Conservation (phyloP, 2,329 filamentous ascomycete genomes). For the Westerdykella aurantiaca region DNA sequence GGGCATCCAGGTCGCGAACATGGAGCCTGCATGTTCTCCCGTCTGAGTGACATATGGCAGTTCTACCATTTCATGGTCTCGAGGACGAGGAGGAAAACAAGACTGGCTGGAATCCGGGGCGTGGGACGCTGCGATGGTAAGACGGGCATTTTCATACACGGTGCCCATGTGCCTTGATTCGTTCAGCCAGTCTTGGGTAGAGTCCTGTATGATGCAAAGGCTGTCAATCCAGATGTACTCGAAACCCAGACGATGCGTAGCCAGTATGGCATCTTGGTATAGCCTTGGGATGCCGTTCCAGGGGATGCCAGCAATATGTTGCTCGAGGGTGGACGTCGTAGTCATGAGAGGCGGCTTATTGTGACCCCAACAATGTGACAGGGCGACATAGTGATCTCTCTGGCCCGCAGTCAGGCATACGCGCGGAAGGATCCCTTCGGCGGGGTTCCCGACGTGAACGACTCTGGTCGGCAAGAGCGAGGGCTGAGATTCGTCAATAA, state of each 20-base stretch:
- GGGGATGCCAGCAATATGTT: slow-evolving; percentile 10
- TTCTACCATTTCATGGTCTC: slow-evolving; percentile 4
- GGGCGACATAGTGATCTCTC: slow-evolving; percentile 12
- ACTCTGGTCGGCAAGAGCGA: slow-evolving; percentile 16
- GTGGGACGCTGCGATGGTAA: slow-evolving; percentile 13
- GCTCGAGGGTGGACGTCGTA: slow-evolving; percentile 8
- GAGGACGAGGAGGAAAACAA: slow-evolving; percentile 12
- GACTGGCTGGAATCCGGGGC: slow-evolving; percentile 12
- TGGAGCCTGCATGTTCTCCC: slow-evolving; percentile 6
- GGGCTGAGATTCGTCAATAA: slow-evolving; percentile 10
- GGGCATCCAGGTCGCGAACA: slow-evolving; percentile 11
- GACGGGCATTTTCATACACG: slow-evolving; percentile 9
- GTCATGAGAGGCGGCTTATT: slow-evolving; percentile 18
- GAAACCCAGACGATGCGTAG: slow-evolving; percentile 5
- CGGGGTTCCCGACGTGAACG: slow-evolving; percentile 13
- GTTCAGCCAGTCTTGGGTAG: slow-evolving; percentile 8
- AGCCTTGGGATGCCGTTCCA: slow-evolving; percentile 23
- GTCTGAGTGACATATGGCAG: slow-evolving; percentile 9
- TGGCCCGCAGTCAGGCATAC: slow-evolving; percentile 11
- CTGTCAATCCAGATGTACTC: slow-evolving; percentile 10
- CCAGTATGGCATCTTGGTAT: slow-evolving; percentile 8
- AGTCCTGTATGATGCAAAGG: slow-evolving; percentile 9
- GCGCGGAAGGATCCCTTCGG: slow-evolving; percentile 9
- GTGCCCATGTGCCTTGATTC: slow-evolving; percentile 11
- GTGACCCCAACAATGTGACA: slow-evolving; percentile 19